Conservation (phyloP, 2,329 filamentous ascomycete genomes). For the Emergomyces pasteurianus region DNA sequence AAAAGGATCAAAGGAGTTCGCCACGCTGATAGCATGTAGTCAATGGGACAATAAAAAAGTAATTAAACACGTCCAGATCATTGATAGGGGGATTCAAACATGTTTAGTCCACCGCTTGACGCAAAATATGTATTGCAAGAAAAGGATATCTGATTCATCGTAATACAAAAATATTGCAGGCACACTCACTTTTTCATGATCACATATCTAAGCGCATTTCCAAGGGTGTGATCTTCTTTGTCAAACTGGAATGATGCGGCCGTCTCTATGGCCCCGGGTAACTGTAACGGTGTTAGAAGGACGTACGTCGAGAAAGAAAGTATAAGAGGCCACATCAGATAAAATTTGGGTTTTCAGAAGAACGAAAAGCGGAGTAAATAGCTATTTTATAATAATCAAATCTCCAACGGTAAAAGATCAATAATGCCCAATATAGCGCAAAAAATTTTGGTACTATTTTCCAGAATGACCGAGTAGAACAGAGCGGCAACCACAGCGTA, state of each 20-base stretch:
- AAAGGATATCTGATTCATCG: neutral
- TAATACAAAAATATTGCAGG: neutral
- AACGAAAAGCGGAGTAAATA: neutral
- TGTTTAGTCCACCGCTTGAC: neutral
- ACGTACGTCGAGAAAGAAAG: neutral
- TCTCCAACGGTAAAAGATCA: too few species aligned
- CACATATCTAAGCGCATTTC: slow-evolving; percentile 85
- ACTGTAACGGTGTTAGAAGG: slow-evolving; percentile 36
- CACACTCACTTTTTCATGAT: slow-evolving; percentile 90
- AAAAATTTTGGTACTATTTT: too few species aligned
- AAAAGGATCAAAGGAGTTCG: neutral
- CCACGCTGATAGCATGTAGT: neutral
- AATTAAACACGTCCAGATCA: neutral
- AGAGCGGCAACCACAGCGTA: neutral
- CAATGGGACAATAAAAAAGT: neutral
- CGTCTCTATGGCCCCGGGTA: slow-evolving; percentile 70
- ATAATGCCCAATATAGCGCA: too few species aligned
- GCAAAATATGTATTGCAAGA: too few species aligned
- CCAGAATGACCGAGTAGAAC: too few species aligned
- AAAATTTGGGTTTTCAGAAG: neutral
- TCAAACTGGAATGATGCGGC: slow-evolving; percentile 93
- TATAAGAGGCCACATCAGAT: neutral
- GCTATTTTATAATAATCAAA: too few species aligned
- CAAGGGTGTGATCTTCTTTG: slow-evolving; percentile 87
- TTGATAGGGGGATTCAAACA: neutral